phyloP scores from a whole-genome alignment of 148 eudicot species.

The Salicornia ramosissima region DNA sequence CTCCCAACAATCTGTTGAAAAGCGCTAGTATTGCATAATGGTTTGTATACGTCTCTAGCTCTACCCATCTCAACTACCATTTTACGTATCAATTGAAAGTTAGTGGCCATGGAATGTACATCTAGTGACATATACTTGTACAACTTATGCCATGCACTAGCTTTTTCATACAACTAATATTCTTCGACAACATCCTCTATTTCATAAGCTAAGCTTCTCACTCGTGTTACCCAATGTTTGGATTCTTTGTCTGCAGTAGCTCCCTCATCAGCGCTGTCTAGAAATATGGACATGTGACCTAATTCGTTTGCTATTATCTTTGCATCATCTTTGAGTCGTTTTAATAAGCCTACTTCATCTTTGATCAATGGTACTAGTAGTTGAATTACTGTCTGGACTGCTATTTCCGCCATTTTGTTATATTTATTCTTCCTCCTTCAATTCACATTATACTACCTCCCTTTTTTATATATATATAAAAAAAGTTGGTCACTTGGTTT shows the following conservation, averaged over 20 bases:
- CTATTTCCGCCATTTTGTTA: neutral
- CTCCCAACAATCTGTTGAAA: neutral
- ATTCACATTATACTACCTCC: no score
- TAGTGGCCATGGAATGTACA: neutral
- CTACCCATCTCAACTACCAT: neutral
- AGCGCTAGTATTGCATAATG: neutral
- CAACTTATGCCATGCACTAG: neutral
- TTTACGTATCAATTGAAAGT: constrained; percentile 6
- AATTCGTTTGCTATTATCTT: constrained; percentile 11
- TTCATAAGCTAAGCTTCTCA: constrained; percentile 21
- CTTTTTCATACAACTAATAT: neutral
- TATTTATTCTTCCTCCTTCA: no score
- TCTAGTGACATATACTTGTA: neutral
- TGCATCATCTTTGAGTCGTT: neutral
- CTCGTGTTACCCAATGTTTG: constrained; percentile 22
- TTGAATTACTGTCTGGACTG: neutral
- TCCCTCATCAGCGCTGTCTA: constrained; percentile 14
- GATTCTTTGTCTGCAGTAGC: constrained; percentile 6
- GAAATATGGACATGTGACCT: neutral
- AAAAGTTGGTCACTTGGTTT: no score
- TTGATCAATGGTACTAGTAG: neutral
- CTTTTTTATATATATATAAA: no score
- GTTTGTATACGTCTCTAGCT: neutral
- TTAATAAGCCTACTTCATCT: neutral
- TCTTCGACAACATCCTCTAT: constrained; percentile 26